These are phyloP conservation scores for Neoarthrinium moseri DNA, from an alignment of 2,329 filamentous ascomycete species.

Conservation along the genomic window DNA sequence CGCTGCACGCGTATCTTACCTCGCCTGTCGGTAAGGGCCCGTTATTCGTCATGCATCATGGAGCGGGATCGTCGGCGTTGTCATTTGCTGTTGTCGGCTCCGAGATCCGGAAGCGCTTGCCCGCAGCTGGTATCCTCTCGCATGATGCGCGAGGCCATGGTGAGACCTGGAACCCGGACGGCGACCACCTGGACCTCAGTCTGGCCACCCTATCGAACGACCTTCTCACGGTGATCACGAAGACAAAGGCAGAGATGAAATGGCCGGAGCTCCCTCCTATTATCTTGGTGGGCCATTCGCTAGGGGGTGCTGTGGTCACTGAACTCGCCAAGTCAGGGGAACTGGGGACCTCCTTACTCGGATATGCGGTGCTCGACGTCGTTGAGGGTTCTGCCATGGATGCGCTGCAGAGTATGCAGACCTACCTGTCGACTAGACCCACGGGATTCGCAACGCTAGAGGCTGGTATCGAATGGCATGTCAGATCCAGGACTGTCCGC, in stretches of 20 bases:
- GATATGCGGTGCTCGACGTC: constrained; percentile 89
- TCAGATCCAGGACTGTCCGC: constrained; percentile 81
- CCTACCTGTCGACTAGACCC: constrained; percentile 81
- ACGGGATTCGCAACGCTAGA: constrained; percentile 73
- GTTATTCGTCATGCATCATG: constrained; percentile 91
- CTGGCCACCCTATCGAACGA: constrained; percentile 73
- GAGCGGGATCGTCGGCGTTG: constrained; percentile 87
- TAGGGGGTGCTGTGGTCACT: constrained; percentile 89
- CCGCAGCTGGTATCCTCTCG: constrained; percentile 79
- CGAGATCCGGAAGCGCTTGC: constrained; percentile 74
- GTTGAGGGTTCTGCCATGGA: constrained; percentile 96
- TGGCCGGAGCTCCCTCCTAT: constrained; percentile 75
- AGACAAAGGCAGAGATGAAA: constrained; percentile 65
- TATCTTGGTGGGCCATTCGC: constrained; percentile 85
- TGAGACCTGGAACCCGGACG: constrained; percentile 53
- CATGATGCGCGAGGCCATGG: constrained; percentile 88
- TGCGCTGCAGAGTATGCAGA: constrained; percentile 90
- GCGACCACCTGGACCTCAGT: constrained; percentile 60
- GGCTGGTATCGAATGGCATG: constrained; percentile 90
- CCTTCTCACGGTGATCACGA: constrained; percentile 65
- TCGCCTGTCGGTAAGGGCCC: constrained; percentile 75
- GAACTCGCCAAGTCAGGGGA: constrained; percentile 70
- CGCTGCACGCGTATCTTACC: constrained; percentile 84
- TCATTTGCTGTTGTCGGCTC: constrained; percentile 82
- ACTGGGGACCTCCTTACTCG: constrained; percentile 69